These are phyloP conservation scores for Cadophora malorum DNA, from an alignment of 2,329 filamentous ascomycete genomes.

Conservation along the genomic window DNA sequence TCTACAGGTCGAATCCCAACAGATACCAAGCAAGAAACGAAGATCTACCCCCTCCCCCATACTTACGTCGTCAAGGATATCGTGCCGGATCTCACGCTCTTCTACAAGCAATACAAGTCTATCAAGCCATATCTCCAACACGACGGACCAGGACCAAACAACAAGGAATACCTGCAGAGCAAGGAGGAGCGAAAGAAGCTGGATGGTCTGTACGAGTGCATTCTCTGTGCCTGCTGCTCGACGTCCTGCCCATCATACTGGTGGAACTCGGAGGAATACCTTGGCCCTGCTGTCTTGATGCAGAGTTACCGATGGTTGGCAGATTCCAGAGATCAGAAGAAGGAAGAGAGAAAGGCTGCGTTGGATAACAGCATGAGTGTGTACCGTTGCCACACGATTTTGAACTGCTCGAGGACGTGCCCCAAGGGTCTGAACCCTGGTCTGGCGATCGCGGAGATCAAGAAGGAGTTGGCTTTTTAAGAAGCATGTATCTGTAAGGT, in stretches of 20 bases:
- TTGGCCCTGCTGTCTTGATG: conserved; percentile 93
- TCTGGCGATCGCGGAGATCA: conserved; percentile 94
- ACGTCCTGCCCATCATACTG: conserved; percentile 99
- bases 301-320: conserved; percentile 98
- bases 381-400: conserved; percentile 98
- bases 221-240: conserved; percentile 98
- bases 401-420: conserved; percentile 97
- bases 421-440: conserved; percentile 98
- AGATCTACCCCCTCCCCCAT: conserved; percentile 97
- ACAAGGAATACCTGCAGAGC: conserved; percentile 89
- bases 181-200: conserved; percentile 92
- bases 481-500: conserved; percentile 10
- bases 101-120: conserved; percentile 99
- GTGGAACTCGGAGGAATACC: conserved; percentile 99
- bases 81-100: conserved; percentile 95
- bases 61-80: conserved; percentile 99
- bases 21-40: conserved; percentile 79
- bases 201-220: conserved; percentile 98
- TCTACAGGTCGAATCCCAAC: conserved; percentile 85
- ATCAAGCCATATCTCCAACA: conserved; percentile 99
- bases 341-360: conserved; percentile 83
- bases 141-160: conserved; percentile 82
- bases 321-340: conserved; percentile 93
- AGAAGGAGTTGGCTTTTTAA: conserved; percentile 85
- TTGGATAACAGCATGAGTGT: conserved; percentile 99